A percentile compares a stretch with the other conserved stretches of the same genome.
Evolutionary conservation across 139 green algal species (phyloP).

Genomic region (Pseudopediastrum boryanum): DNA sequence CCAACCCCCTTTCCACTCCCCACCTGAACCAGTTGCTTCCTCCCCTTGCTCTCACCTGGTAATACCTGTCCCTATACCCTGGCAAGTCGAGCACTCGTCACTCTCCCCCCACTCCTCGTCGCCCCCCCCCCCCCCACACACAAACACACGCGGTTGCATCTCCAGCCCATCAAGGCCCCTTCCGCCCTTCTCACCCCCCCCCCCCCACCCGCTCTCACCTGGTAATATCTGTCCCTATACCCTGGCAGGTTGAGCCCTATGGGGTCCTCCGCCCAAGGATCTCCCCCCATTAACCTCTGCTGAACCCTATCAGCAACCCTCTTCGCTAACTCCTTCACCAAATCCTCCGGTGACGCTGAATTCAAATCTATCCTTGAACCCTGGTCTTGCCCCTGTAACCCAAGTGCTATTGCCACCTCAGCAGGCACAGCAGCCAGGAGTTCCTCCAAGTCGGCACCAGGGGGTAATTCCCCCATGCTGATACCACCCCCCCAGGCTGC

Average conservation of each 20-base stretch:
- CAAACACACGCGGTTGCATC: background rate
- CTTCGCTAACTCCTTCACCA: conserved; percentile 47
- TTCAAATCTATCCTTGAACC: background rate
- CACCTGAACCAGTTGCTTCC: too few relatives aligned
- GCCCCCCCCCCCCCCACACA: background rate
- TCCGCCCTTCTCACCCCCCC: too few relatives aligned
- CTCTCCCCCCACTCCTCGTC: too few relatives aligned
- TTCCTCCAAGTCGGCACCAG: background rate
- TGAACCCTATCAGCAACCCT: conserved; percentile 41
- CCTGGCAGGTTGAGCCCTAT: conserved; percentile 46
- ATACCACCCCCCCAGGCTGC: conserved; percentile 17
- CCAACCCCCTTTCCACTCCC: too few relatives aligned
- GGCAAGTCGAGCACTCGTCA: too few relatives aligned
- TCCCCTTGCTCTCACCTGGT: too few relatives aligned
- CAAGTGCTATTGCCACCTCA: background rate
- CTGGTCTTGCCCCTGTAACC: background rate
- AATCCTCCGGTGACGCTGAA: conserved; percentile 9
- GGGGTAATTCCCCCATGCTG: background rate
- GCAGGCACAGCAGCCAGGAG: background rate
- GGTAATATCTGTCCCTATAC: conserved; percentile 62
- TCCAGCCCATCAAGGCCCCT: too few relatives aligned
- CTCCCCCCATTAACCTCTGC: conserved; percentile 26
- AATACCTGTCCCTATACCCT: too few relatives aligned
- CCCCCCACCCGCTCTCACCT: too few relatives aligned
- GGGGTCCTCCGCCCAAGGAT: conserved; percentile 55